Evolutionary conservation across 2,329 filamentous ascomycete genomes (phyloP).

Genomic region (Dryadomyces quercus-mongolicae): DNA sequence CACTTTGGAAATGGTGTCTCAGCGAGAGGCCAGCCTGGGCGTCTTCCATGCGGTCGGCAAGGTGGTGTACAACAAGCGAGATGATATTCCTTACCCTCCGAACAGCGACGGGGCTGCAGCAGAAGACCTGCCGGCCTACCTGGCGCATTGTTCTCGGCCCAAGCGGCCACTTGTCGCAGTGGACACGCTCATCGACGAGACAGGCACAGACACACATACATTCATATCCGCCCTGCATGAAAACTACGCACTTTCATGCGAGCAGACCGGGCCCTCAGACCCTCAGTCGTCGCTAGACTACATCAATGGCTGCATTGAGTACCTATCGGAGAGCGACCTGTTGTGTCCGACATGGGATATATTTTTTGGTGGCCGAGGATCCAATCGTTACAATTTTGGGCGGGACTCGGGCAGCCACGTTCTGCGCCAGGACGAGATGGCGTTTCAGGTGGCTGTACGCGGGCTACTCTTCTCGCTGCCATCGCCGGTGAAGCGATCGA

Average conservation of each 20-base stretch:
- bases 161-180: slow-evolving; percentile 54
- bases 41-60: slow-evolving; percentile 96
- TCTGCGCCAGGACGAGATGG: slow-evolving; percentile 84
- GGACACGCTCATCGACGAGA: slow-evolving; percentile 79
- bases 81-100: slow-evolving; percentile 34
- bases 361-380: slow-evolving; percentile 48
- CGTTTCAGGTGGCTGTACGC: slow-evolving; percentile 80
- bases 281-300: slow-evolving; percentile 57
- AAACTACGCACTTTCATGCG: slow-evolving; percentile 82
- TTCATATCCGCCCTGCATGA: slow-evolving; percentile 34
- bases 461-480: slow-evolving; percentile 79
- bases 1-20: slow-evolving; percentile 68
- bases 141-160: slow-evolving; percentile 44
- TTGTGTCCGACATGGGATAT: slow-evolving; percentile 62
- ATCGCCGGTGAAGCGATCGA: slow-evolving; percentile 66
- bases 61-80: slow-evolving; percentile 90
- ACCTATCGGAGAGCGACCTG: slow-evolving; percentile 78
- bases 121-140: slow-evolving; percentile 47
- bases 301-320: slow-evolving; percentile 74
- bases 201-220: slow-evolving; percentile 70
- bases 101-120: slow-evolving; percentile 25
- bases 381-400: slow-evolving; percentile 23
- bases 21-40: slow-evolving; percentile 78
- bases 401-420: slow-evolving; percentile 55
- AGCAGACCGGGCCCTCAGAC: slow-evolving; percentile 36